A percentile compares a stretch with the other conserved stretches of the same genome.
Conservation (phyloP, 148 eudicot genomes). For the Fagopyrum tataricum region DNA sequence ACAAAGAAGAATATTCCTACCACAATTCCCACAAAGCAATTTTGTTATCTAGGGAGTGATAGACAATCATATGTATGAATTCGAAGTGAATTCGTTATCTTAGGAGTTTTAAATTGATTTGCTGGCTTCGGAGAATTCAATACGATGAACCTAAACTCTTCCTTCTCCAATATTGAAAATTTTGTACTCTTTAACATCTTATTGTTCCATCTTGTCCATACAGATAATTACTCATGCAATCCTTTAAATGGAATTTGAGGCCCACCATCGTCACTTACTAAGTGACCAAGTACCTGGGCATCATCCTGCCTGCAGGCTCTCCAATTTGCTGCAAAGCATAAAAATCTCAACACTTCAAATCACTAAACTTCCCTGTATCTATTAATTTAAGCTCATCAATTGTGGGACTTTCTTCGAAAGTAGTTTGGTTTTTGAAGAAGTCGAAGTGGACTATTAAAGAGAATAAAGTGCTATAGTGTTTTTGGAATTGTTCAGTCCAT, state of each 20-base stretch:
- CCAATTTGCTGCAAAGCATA: slow-evolving; percentile 6
- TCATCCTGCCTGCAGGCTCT: not conserved
- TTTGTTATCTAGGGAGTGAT: no score
- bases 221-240: not conserved
- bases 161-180: not conserved
- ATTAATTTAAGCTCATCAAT: not conserved
- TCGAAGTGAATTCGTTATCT: no score
- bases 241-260: not conserved
- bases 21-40: no score
- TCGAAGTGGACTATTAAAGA: not conserved
- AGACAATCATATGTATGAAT: no score
- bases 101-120: no score
- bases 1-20: not conserved
- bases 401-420: not conserved
- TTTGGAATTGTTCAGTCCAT: not conserved
- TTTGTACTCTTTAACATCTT: not conserved
- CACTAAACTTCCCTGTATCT: not conserved
- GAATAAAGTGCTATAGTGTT: not conserved
- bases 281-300: slow-evolving; percentile 6
- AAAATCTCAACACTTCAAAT: slow-evolving; percentile 5
- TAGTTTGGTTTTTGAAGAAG: not conserved
- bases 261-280: slow-evolving; percentile 2
- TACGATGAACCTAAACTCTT: not conserved
- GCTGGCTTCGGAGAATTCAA: not conserved
- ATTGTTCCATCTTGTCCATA: slow-evolving; percentile 9